phyloP scores from a whole-genome alignment of 192 early-diverging fungal species.

The Anaeromyces robustus region DNA sequence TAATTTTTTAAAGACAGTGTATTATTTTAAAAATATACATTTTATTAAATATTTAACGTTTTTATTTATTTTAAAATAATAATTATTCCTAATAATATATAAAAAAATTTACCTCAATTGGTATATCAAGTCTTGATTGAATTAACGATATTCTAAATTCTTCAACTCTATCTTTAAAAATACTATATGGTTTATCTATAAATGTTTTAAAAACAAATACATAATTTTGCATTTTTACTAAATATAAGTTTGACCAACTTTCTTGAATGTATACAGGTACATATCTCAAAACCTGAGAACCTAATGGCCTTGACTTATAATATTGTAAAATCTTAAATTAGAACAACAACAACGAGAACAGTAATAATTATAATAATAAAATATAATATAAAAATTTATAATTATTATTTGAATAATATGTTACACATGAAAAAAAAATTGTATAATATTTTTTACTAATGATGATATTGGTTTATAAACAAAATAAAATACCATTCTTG shows the following conservation, averaged over 20 bases:
- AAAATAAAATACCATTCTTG: slow-evolving; percentile 30
- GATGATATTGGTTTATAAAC: no score
- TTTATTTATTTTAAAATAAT: no score
- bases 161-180: slow-evolving; percentile 19
- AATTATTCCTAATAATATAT: no score
- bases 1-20: no score
- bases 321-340: slow-evolving; percentile 44
- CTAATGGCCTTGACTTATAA: slow-evolving; percentile 26
- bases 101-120: slow-evolving; percentile 21
- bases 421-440: no score
- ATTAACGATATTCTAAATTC: slow-evolving; percentile 33
- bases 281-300: slow-evolving; percentile 17
- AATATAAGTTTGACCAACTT: slow-evolving; percentile 34
- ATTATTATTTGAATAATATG: neutral
- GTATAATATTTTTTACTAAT: no score
- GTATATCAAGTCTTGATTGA: slow-evolving; percentile 37
- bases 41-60: no score
- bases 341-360: no score
- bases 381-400: neutral
- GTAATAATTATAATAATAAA: neutral
- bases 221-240: slow-evolving; percentile 28
- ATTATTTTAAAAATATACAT: no score
- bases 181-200: slow-evolving; percentile 26
- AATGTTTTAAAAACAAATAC: slow-evolving; percentile 25
- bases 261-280: slow-evolving; percentile 30